Conservation (phyloP, 108 stramenopile species). For the Discostella stelligeroides region DNA sequence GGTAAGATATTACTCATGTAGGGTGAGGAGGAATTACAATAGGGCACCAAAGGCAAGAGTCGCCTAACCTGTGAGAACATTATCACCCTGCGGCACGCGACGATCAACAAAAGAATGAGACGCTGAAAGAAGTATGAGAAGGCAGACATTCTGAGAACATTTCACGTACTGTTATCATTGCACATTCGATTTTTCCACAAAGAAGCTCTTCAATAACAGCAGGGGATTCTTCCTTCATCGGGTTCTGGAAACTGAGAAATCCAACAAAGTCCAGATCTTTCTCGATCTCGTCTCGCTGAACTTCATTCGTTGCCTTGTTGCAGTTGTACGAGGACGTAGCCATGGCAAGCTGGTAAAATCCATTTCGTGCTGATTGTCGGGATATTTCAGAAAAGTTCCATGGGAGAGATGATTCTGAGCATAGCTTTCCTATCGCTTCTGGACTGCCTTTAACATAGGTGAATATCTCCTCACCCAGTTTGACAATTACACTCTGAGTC, state of each 20-base stretch:
- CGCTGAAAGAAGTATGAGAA: not conserved
- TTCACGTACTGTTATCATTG: slow-evolving; percentile 52
- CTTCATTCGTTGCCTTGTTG: slow-evolving; percentile 29
- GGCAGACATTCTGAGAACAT: not conserved
- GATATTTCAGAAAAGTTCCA: slow-evolving; percentile 46
- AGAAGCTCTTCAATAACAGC: slow-evolving; percentile 55
- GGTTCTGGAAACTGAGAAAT: slow-evolving; percentile 66
- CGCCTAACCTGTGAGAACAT: slow-evolving; percentile 54
- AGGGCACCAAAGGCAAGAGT: not conserved
- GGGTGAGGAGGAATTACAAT: no score
- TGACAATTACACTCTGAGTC: slow-evolving; percentile 70
- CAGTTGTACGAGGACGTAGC: slow-evolving; percentile 34
- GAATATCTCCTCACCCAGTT: slow-evolving; percentile 21
- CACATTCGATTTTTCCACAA: slow-evolving; percentile 52
- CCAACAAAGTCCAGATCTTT: slow-evolving; percentile 51
- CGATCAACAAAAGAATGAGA: not conserved
- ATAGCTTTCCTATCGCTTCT: slow-evolving; percentile 56
- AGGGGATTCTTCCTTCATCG: slow-evolving; percentile 53
- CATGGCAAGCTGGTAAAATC: slow-evolving; percentile 65
- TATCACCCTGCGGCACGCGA: slow-evolving; percentile 49
- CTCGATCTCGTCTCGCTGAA: slow-evolving; percentile 61
- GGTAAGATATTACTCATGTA: not conserved
- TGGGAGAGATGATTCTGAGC: slow-evolving; percentile 49
- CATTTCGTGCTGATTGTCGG: slow-evolving; percentile 43
- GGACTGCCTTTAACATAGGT: slow-evolving; percentile 61